phyloP scores from a whole-genome alignment of 441 rosid genomes.

The Pelargonium australe region DNA sequence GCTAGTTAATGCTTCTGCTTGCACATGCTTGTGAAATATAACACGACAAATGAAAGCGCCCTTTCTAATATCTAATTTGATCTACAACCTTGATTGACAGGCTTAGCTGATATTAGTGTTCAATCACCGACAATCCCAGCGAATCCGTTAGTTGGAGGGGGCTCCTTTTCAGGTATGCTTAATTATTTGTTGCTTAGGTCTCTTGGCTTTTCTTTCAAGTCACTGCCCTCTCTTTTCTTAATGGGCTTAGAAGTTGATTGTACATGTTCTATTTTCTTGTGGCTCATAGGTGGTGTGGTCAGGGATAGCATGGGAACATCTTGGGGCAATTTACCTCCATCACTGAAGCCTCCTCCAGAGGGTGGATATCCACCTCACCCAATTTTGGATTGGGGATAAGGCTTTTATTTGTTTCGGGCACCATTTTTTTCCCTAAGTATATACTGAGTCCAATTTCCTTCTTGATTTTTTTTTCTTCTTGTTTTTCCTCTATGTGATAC shows the following conservation, averaged over 20 bases:
- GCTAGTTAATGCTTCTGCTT: too few species aligned
- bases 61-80: slow-evolving; percentile 4
- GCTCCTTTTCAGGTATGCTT: slow-evolving; percentile 22
- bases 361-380: slow-evolving; percentile 61
- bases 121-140: slow-evolving; percentile 16
- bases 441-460: background rate
- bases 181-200: slow-evolving; percentile 6
- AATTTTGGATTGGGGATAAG: slow-evolving; percentile 77
- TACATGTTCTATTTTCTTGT: background rate
- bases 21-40: too few species aligned
- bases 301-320: slow-evolving; percentile 39
- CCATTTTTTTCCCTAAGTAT: background rate
- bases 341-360: slow-evolving; percentile 79
- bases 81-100: slow-evolving; percentile 8
- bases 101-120: slow-evolving; percentile 13
- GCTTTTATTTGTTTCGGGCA: background rate
- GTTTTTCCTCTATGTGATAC: background rate
- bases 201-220: background rate
- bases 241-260: too few species aligned
- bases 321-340: slow-evolving; percentile 82
- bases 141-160: slow-evolving; percentile 26
- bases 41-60: background rate
- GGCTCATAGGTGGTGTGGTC: slow-evolving; percentile 36
- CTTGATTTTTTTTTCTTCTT: background rate
- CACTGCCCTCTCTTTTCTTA: background rate